phyloP scores from a whole-genome alignment of 1,284 basidiomycete species.

The Cryptococcus sp. region DNA sequence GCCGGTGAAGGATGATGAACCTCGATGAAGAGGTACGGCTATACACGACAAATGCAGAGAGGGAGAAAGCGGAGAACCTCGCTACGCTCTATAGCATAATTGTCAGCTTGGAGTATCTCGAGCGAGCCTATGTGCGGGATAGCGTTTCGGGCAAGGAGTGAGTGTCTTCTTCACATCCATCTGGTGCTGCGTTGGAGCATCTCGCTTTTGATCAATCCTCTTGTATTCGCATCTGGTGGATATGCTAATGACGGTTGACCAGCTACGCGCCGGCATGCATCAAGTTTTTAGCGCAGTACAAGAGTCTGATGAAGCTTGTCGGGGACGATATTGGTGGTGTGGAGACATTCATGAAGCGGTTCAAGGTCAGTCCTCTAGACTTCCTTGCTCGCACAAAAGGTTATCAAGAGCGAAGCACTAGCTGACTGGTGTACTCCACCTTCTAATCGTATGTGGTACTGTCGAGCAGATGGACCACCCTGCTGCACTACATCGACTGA shows the following conservation, averaged over 20 bases:
- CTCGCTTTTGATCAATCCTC: too few species aligned
- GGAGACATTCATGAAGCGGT: slow-evolving; percentile 88
- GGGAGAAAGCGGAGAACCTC: slow-evolving; percentile 84
- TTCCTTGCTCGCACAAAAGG: neutral
- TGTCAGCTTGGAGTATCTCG: slow-evolving; percentile 88
- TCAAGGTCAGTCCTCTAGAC: slow-evolving; percentile 63
- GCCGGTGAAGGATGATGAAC: slow-evolving; percentile 38
- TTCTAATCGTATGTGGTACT: neutral
- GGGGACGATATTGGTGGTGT: slow-evolving; percentile 77
- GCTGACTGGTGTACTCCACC: neutral
- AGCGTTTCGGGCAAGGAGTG: slow-evolving; percentile 85
- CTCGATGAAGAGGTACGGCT: slow-evolving; percentile 89
- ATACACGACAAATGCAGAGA: slow-evolving; percentile 82
- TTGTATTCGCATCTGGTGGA: too few species aligned
- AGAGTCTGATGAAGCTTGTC: slow-evolving; percentile 92
- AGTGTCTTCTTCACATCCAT: slow-evolving; percentile 49
- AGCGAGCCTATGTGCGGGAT: slow-evolving; percentile 93
- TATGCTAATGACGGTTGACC: slow-evolving; percentile 24
- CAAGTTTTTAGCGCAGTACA: slow-evolving; percentile 88
- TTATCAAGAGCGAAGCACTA: neutral
- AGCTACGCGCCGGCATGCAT: slow-evolving; percentile 97
- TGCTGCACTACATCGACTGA: slow-evolving; percentile 84
- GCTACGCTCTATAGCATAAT: slow-evolving; percentile 91
- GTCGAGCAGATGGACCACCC: slow-evolving; percentile 91
- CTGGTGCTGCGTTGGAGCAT: neutral